Conservation (phyloP, 2,329 filamentous ascomycete genomes). For the Stachybotrys chartarum region DNA sequence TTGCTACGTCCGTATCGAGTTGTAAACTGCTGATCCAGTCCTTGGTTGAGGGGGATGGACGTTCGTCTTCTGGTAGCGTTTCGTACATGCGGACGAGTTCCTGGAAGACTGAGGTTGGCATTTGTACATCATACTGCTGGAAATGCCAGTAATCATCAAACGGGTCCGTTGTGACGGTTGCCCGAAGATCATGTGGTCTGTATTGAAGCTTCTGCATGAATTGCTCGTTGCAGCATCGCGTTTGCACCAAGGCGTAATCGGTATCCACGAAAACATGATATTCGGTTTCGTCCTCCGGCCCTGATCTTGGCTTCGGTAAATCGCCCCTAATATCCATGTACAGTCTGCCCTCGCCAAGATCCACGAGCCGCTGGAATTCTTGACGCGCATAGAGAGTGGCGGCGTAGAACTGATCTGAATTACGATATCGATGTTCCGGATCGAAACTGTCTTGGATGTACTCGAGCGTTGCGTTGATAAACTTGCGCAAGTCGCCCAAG, state of each 20-base stretch:
- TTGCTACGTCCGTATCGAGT: conserved; percentile 14
- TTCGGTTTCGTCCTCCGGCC: background rate
- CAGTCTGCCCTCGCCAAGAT: background rate
- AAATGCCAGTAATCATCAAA: conserved; percentile 4
- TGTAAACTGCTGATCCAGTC: conserved; percentile 9
- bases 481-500: conserved; percentile 9
- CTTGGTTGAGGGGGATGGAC: background rate
- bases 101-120: conserved; percentile 8
- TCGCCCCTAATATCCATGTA: background rate
- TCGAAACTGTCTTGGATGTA: conserved; percentile 4
- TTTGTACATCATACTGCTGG: conserved; percentile 11
- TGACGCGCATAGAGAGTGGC: conserved; percentile 12
- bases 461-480: conserved; percentile 10
- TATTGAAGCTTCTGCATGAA: conserved; percentile 36
- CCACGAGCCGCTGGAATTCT: conserved; percentile 10
- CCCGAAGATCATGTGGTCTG: conserved; percentile 29
- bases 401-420: conserved; percentile 14
- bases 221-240: conserved; percentile 38
- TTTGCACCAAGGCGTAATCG: conserved; percentile 3
- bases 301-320: background rate
- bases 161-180: conserved; percentile 4
- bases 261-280: background rate
- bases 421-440: conserved; percentile 5
- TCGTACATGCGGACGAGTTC: conserved; percentile 6
- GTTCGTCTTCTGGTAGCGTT: conserved; percentile 1